Evolutionary conservation across 352 stramenopile species (phyloP), one percentile per base, ranked within the genome.

Genomic region (Phytophthora megakarya): DNA sequence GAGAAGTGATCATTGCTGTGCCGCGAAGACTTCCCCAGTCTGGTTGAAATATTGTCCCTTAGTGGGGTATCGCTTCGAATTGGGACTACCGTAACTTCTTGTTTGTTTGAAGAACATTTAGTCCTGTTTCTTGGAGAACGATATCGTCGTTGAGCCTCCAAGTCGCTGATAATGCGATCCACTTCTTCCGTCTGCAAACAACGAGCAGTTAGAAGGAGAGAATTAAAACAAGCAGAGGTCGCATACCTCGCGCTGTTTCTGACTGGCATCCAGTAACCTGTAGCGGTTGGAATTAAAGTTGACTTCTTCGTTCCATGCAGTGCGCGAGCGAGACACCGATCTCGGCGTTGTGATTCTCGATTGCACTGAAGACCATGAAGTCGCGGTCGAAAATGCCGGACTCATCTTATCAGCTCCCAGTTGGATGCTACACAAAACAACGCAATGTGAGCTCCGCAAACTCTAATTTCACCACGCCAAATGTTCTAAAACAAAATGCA

Each of bases 121-220:
- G 21, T 21, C 1, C 22, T 37, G 10, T n/a, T 68, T 19, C 9
- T 67, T 4, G 18, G 18, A 21, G 42, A 38, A 12, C 62, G 67
- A 10, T 21, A 56, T 61, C 42, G 56, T 40, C 50, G 42, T 9
- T 73, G 64, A 40, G 51, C 47, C 43, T 79, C 54, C 15, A 87
- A 50, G 19, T 86, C 72, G 2, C 54, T 59, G 18, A 85, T 73
- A 57, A 86, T 81, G 15, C 78, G 76, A 25, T 73, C 65, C 3
- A 87, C 73, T 23, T 78, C 71, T 32, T 72, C 62, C 1, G 61
- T 56, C 74, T 82, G 21, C 2, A 56, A 28, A 16, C 4, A 63
- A 15, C 6, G 10, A 15, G 47, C 4, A 33, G 21, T 65, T 47
- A 61, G 19, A 45, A 12, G 5, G 44, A 3, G 33, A 25, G 18